Evolutionary conservation across 768 basidiomycete genomes (phyloP).

Genomic region (Mycena sanguinolenta): DNA sequence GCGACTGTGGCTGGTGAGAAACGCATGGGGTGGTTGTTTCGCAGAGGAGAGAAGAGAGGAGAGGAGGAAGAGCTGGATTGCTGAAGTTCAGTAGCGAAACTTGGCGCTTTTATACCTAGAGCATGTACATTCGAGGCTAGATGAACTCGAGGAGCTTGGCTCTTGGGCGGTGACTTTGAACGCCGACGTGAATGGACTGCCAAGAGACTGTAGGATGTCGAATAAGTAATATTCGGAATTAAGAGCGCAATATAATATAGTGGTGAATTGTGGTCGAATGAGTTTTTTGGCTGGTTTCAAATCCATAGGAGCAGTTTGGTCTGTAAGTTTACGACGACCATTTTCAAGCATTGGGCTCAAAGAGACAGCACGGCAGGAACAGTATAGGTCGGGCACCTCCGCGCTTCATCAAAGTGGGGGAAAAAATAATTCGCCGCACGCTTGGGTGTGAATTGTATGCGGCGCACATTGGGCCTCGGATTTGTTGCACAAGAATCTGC

Average conservation of each 20-base stretch:
- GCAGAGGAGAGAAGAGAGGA: not conserved
- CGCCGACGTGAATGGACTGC: not conserved
- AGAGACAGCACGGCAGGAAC: not conserved
- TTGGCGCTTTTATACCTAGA: slow-evolving; percentile 7
- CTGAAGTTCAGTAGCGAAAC: slow-evolving; percentile 1
- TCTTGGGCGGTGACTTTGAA: not conserved
- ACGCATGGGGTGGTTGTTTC: slow-evolving; percentile 1
- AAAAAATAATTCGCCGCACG: not conserved
- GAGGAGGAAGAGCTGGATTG: slow-evolving; percentile 19
- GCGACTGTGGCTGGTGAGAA: slow-evolving; percentile 12
- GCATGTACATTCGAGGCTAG: slow-evolving; percentile 1
- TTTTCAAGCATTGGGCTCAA: not conserved
- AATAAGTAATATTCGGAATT: slow-evolving; percentile 6
- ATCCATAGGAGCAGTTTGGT: not conserved
- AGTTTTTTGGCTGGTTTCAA: not conserved
- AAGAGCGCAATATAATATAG: not conserved
- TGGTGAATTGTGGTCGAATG: too few relatives aligned
- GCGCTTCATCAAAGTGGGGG: too few relatives aligned
- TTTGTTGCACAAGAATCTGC: not conserved
- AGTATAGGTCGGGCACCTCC: not conserved
- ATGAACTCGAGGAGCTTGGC: not conserved
- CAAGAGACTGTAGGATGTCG: not conserved
- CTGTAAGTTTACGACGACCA: not conserved
- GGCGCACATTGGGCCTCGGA: not conserved
- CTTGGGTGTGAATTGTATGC: too few relatives aligned